phyloP scores from a whole-genome alignment of 2,329 filamentous ascomycete species.

The Biscogniauxia mediterranea region DNA sequence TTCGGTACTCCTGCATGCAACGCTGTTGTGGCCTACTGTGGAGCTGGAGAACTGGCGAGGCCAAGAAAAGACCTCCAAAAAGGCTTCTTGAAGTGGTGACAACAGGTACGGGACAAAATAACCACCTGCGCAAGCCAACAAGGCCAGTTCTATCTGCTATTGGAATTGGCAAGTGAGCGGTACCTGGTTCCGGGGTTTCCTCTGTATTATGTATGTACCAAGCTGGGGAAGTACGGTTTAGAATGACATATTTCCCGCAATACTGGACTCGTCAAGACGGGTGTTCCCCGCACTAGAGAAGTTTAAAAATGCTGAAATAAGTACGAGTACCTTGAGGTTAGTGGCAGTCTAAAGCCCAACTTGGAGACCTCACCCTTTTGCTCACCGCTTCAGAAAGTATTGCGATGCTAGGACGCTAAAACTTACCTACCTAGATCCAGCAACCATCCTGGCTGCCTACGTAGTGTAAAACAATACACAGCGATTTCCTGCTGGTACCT shows the following conservation, averaged over 20 bases:
- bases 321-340: too few relatives aligned
- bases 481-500: too few relatives aligned
- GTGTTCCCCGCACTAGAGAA: not conserved
- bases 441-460: not conserved
- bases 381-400: constrained; percentile 1
- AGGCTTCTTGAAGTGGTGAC: not conserved
- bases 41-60: constrained; percentile 15
- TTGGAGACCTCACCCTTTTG: not conserved
- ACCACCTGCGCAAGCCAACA: not conserved
- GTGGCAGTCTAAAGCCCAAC: not conserved
- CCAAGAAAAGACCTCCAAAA: not conserved
- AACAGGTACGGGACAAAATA: not conserved
- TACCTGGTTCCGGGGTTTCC: not conserved
- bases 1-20: constrained; percentile 21
- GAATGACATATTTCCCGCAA: not conserved
- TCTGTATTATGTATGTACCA: not conserved
- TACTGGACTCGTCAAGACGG: not conserved
- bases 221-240: not conserved
- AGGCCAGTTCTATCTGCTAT: not conserved
- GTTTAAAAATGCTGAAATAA: not conserved
- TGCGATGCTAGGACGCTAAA: not conserved
- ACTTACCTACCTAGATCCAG: not conserved
- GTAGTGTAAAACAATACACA: too few relatives aligned
- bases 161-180: not conserved
- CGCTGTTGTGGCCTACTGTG: constrained; percentile 10